Evolutionary conservation across 2,329 filamentous ascomycete genomes (phyloP), one percentile per base, ranked within the genome.

Genomic region (Bimuria novae-zelandiae): DNA sequence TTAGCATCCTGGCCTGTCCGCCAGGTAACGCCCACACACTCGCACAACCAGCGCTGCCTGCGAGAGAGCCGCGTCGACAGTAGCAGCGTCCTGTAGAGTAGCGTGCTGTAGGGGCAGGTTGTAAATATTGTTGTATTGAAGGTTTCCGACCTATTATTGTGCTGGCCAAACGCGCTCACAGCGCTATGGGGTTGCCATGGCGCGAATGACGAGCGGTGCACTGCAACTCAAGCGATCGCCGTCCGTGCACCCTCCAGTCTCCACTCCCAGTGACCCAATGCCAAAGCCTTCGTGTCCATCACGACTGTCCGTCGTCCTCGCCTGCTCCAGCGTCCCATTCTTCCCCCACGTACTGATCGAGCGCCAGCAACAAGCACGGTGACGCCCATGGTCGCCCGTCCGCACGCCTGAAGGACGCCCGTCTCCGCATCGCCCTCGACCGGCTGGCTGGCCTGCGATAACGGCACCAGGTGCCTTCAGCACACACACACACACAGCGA

Each of bases 351-450:
- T 53, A 52, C 51, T 37, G 49, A 30, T 17, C 55, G 27, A 33
- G 32, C 22, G 33, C 45, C 39, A 37, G 22, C 41, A 22, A 51
- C 5, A 49, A 35, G 56, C 55, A 29, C 42, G 45, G 16, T 54
- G 40, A 43, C 23, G 52, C 57, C 53, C 54, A 59, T 62, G 58
- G 46, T 53, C 48, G 57, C 47, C 51, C 62, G 46, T 36, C 23
- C 60, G 37, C 59, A 60, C 55, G 58, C 62, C 55, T 63, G 60
- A 64, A 55, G n/a, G 59, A 62, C 58, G 55, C 57, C 46, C 35
- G 49, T 59, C 60, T 61, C 64, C 58, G 61, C 67, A 55, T 53
- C 59, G 59, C 62, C 65, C 59, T 64, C 63, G 55, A 61, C 58
- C 52, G 50, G 56, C 55, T 53, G 56, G 55, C 59, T 44, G 41